A percentile compares a stretch with the other conserved stretches of the same genome.
These are phyloP conservation scores for Hypocreales sp. DNA, from an alignment of 2,329 filamentous ascomycete species.

Conservation along the genomic window DNA sequence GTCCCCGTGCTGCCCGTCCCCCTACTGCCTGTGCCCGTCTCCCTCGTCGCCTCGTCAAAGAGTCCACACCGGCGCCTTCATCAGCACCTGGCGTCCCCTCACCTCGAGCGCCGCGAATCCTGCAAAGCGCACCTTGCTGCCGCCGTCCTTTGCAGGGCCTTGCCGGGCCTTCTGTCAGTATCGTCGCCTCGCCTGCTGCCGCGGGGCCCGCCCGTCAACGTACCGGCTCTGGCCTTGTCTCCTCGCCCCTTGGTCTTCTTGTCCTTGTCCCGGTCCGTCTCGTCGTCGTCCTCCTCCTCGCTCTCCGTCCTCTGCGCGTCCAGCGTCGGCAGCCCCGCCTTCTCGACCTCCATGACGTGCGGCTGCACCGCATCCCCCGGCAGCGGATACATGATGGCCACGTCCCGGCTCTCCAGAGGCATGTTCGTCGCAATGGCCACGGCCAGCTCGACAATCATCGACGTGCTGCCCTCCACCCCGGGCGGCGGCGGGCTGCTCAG, in stretches of 20 bases:
- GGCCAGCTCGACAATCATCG: constrained; percentile 86
- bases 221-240: constrained; percentile 33
- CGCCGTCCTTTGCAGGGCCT: constrained; percentile 28
- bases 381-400: constrained; percentile 71
- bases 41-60: constrained; percentile 13
- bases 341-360: constrained; percentile 76
- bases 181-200: constrained; percentile 2
- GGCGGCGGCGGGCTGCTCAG: constrained; percentile 62
- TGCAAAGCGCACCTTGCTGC: constrained; percentile 56
- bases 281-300: constrained; percentile 23
- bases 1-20: no score
- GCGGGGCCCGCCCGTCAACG: constrained; percentile 11
- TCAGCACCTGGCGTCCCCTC: constrained; percentile 56
- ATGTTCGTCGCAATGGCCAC: constrained; percentile 75
- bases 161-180: constrained; percentile 24
- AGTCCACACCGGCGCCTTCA: constrained; percentile 62
- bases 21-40: background rate
- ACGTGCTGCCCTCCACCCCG: constrained; percentile 74
- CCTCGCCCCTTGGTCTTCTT: constrained; percentile 24
- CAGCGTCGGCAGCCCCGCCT: constrained; percentile 49
- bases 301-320: constrained; percentile 26
- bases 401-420: constrained; percentile 80
- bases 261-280: constrained; percentile 24
- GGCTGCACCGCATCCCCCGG: constrained; percentile 58
- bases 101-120: constrained; percentile 65